Percentiles rank a stretch among this genome's conserved stretches.
Evolutionary conservation across 2,329 filamentous ascomycete genomes (phyloP).

Genomic region (Diaporthe vexans): DNA sequence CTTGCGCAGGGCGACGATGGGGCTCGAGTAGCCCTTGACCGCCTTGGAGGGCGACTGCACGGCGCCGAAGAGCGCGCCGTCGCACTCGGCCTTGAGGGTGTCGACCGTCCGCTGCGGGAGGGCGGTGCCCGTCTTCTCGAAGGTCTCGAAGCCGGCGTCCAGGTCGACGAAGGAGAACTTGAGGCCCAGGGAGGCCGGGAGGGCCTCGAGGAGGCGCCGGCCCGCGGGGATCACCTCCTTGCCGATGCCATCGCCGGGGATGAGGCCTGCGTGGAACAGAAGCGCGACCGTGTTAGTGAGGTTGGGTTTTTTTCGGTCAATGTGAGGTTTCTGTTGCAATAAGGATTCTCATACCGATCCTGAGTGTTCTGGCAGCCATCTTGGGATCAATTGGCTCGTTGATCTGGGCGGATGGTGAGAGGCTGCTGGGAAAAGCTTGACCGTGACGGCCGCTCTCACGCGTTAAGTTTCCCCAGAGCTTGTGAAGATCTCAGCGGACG

Average conservation of each 20-base stretch:
- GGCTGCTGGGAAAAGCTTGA: slow-evolving; percentile 33
- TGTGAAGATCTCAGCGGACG: slow-evolving; percentile 29
- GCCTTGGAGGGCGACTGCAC: slow-evolving; percentile 92
- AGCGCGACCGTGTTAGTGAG: slow-evolving; percentile 7
- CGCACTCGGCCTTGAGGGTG: slow-evolving; percentile 89
- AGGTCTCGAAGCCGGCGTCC: slow-evolving; percentile 92
- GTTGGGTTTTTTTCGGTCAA: not conserved
- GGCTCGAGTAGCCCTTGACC: slow-evolving; percentile 95
- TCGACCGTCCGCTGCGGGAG: slow-evolving; percentile 93
- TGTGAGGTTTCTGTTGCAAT: not conserved
- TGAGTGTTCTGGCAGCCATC: slow-evolving; percentile 76
- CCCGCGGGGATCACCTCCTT: slow-evolving; percentile 98
- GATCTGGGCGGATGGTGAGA: not conserved
- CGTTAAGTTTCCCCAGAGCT: slow-evolving; percentile 24
- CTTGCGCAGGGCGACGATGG: slow-evolving; percentile 97
- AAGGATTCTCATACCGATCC: slow-evolving; percentile 68
- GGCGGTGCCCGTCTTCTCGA: slow-evolving; percentile 89
- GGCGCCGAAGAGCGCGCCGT: slow-evolving; percentile 96
- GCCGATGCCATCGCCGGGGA: slow-evolving; percentile 98
- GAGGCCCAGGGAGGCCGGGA: slow-evolving; percentile 89
- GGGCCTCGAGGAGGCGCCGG: slow-evolving; percentile 90
- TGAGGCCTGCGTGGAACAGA: slow-evolving; percentile 75
- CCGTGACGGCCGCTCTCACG: not conserved
- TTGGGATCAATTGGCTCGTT: slow-evolving; percentile 44
- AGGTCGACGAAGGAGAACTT: slow-evolving; percentile 96